Percentiles rank a stretch among this genome's conserved stretches.
phyloP scores from a whole-genome alignment of 345 rosid species.

The thale cress (Arabidopsis thaliana) region TAIR10.1 NC_003074.8:22226501-22227000 shows the following conservation, averaged over 20 bases:
- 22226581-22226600: slow-evolving; percentile 97
- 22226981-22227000: slow-evolving; percentile 83
- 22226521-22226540: neutral
- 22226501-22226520: neutral
- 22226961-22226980: slow-evolving; percentile 78
- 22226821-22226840: slow-evolving; percentile 93
- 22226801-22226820: slow-evolving; percentile 90
- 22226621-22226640: slow-evolving; percentile 90
- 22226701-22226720: slow-evolving; percentile 1
- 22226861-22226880: slow-evolving; percentile 97
- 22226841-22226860: slow-evolving; percentile 99
- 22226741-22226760: slow-evolving; percentile 93
- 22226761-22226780: slow-evolving; percentile 97
- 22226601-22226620: slow-evolving; percentile 74
- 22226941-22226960: slow-evolving; percentile 59
- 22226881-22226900: slow-evolving; percentile 76
- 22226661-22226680: neutral
- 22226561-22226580: slow-evolving; percentile 94
- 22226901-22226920: slow-evolving; percentile 78
- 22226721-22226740: slow-evolving; percentile 65
- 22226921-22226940: slow-evolving; percentile 80
- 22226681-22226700: neutral
- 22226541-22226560: slow-evolving; percentile 66
- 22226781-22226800: slow-evolving; percentile 90
- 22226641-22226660: slow-evolving; percentile 46